Conservation (phyloP, 2,329 filamentous ascomycete genomes). For the Fusarium compactum region DNA sequence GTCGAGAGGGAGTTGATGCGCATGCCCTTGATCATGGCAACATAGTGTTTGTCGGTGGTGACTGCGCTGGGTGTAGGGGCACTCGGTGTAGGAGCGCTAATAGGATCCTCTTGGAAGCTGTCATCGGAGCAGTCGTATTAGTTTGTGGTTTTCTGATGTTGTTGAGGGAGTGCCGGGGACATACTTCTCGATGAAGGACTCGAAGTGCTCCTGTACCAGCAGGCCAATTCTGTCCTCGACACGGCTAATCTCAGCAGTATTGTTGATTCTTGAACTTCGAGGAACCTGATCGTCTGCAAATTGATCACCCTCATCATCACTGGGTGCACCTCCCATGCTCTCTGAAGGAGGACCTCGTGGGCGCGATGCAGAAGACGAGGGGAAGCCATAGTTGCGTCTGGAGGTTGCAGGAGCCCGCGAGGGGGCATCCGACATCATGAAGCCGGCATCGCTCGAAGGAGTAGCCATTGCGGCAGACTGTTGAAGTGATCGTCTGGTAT, state of each 20-base stretch:
- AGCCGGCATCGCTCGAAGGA: constrained; percentile 66
- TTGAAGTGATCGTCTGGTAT: constrained; percentile 1
- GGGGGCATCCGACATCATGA: constrained; percentile 68
- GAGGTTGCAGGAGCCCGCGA: constrained; percentile 59
- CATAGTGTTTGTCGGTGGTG: constrained; percentile 84
- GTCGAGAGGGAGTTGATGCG: constrained; percentile 81
- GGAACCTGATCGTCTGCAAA: constrained; percentile 75
- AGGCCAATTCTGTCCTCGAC: constrained; percentile 83
- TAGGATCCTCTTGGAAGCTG: constrained; percentile 77
- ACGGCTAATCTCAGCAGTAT: constrained; percentile 69
- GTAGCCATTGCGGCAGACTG: constrained; percentile 57
- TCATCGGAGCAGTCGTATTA: neutral
- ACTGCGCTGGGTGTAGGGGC: constrained; percentile 75
- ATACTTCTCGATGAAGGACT: constrained; percentile 82
- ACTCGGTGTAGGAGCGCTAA: constrained; percentile 62
- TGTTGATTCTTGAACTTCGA: constrained; percentile 60
- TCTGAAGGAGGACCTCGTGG: constrained; percentile 73
- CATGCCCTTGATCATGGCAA: constrained; percentile 85
- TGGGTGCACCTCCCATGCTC: constrained; percentile 68
- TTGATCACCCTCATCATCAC: constrained; percentile 71
- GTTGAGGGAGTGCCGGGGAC: constrained; percentile 38
- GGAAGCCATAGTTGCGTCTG: constrained; percentile 57
- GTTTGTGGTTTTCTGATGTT: neutral
- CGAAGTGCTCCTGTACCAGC: constrained; percentile 80
- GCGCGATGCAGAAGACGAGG: constrained; percentile 65